Conservation (phyloP, 164 flowering plant species). For the Magnolia officinalis region DNA sequence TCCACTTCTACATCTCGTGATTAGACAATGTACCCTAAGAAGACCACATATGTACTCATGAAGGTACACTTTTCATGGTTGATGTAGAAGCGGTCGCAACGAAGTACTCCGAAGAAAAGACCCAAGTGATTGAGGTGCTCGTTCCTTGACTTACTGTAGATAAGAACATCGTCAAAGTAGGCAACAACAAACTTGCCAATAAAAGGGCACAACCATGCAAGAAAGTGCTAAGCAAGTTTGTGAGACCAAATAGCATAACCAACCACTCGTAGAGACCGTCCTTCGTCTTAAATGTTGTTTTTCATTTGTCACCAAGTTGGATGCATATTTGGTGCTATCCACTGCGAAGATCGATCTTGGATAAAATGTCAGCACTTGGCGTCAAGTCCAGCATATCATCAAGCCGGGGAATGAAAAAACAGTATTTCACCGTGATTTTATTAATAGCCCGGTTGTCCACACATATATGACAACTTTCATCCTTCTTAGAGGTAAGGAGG, state of each 20-base stretch:
- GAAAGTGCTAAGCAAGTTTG: constrained; percentile 7
- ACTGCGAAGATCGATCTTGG: not conserved
- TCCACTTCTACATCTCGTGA: not conserved
- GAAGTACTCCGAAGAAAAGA: not conserved
- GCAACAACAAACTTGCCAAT: constrained; percentile 1
- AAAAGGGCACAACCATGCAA: not conserved
- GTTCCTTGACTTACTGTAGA: constrained; percentile 3
- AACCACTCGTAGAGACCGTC: not conserved
- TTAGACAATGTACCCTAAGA: not conserved
- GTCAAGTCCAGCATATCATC: constrained; percentile 9
- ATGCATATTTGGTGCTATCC: constrained; percentile 6
- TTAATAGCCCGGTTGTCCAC: not conserved
- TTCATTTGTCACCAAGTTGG: constrained; percentile 1
- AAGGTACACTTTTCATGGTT: not conserved
- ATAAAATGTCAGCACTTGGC: not conserved
- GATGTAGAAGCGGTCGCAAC: not conserved
- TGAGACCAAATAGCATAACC: not conserved
- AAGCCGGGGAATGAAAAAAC: not conserved
- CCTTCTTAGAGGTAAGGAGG: constrained; percentile 4
- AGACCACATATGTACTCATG: not conserved
- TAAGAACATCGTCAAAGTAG: constrained; percentile 2
- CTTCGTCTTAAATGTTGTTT: constrained; percentile 1
- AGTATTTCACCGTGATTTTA: constrained; percentile 4
- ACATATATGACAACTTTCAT: constrained; percentile 3
- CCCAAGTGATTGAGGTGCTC: too few relatives aligned